Base-by-base conservation (phyloP, 2,329 filamentous ascomycete species). In the Clonostachys rhizophaga region DNA sequence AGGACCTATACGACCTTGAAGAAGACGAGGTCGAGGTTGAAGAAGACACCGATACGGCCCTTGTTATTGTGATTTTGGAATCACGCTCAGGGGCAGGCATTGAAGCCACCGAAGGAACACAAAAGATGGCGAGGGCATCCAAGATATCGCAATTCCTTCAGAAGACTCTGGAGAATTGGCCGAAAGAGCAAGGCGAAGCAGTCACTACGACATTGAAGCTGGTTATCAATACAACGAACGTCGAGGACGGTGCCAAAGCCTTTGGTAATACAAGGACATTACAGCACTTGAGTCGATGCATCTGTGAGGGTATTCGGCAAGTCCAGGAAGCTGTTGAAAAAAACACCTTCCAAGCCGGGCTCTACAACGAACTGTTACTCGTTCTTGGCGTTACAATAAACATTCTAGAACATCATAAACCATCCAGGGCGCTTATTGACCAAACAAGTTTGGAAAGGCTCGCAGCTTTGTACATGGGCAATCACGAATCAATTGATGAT, bases 301-400 rank as follows among this genome's bases (percentile, higher is more conserved):
- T 86, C 24, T 72, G 81, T 6, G 63, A 64, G 4, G 73, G 74
- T 3, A 80, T 85, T 50, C 58, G 62, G 6, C 60, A 66, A 16
- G 68, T 81, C 8, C 65, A 76, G 36, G 61, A 67, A 3, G 73
- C 74, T 7, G 66, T 81, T 48, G 66, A 68, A 6, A 71, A 70
- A 42, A 72, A 74, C 30, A 66, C 70, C n/a, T 72, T 80, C 46
- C 63, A 72, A 11, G 65, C 69, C 3, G 70, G 71, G 18, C 66
- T 75, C 2, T 69, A 91, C 46, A 86, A 95, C 54, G 78, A 81
- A 43, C 74, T 96, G 13, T 79, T 96, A 43, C 75, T 96, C 40
- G 79, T 88, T 45, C 71, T 96, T 37, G 91, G 90, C 1, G 81
- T 89, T 18, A 79, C 92, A 66, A 95, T 95, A 64, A 96, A 96